Evolutionary conservation across 2,329 filamentous ascomycete species (phyloP), one percentile per base, ranked within the genome.

Genomic region (Exophiala spinifera): DNA sequence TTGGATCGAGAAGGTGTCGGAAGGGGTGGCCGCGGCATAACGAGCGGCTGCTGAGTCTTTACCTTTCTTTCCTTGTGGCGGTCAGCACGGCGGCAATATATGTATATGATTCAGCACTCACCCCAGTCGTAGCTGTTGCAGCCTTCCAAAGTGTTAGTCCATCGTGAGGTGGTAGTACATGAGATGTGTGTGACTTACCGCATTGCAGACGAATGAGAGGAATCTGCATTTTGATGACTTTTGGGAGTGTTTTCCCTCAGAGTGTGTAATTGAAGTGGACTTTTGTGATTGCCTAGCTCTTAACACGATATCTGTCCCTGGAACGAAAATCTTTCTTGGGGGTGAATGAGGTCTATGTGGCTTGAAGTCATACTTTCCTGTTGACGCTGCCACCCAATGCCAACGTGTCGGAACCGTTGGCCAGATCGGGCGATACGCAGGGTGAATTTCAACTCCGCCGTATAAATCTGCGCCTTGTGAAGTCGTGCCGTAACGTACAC

Each of bases 111-210:
- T 42, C 17, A 44, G 34, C 40, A 57, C 76, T 63, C 73, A 85
- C 83, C 94, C 94, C 94, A 99, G 76, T 96, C 94, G 71, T 99
- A 99, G 73, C 91, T 96, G 74, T 97, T 97, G 68, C 95, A 90
- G 68, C 92, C 94, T 87, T n/a, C 50, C 33, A 34, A 51, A 66
- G 59, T 62, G 67, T 63, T 67, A 64, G 46, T 34, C 40, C 4
- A 34, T 4, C 14, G 33, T 42, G 13, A 21, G 37, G 34, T 11
- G 23, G n/a, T 13, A 39, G 11, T 20, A 17, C 23, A n/a, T 43
- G 11, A 28, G 37, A 34, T n/a, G 13, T 6, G 13, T 6, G n/a
- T 21, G 20, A 64, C 71, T 64, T 71, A 86, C 83, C 82, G 63
- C 74, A 78, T 65, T 78, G 75, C 50, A 97, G 84, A 64, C 90